phyloP scores from a whole-genome alignment of 805 yeast species.

The Saccharomyces jurei region DNA sequence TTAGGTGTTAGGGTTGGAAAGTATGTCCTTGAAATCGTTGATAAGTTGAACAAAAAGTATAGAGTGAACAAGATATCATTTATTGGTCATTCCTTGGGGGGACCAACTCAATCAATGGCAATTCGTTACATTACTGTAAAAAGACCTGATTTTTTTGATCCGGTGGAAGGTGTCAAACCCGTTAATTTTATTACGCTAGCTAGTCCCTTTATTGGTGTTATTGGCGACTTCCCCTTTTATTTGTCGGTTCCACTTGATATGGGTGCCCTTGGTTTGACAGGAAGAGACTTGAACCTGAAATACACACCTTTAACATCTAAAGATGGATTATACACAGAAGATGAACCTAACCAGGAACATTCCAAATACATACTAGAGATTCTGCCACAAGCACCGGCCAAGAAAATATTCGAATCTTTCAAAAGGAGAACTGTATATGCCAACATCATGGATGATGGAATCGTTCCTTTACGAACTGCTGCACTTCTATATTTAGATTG shows the following conservation, averaged over 20 bases:
- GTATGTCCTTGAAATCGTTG: slow-evolving; percentile 41
- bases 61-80: slow-evolving; percentile 65
- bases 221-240: slow-evolving; percentile 79
- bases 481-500: slow-evolving; percentile 82
- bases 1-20: slow-evolving; percentile 77
- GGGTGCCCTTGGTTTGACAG: slow-evolving; percentile 89
- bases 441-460: slow-evolving; percentile 86
- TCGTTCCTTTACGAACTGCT: slow-evolving; percentile 88
- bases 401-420: slow-evolving; percentile 53
- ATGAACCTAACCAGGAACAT: slow-evolving; percentile 5
- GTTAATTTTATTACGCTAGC: slow-evolving; percentile 77
- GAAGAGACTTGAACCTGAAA: slow-evolving; percentile 76
- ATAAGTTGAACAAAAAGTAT: slow-evolving; percentile 37
- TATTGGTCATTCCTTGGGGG: slow-evolving; percentile 90
- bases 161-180: slow-evolving; percentile 42
- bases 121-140: slow-evolving; percentile 58
- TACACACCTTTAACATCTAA: slow-evolving; percentile 29
- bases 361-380: slow-evolving; percentile 57
- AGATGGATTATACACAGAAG: slow-evolving; percentile 19
- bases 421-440: slow-evolving; percentile 76
- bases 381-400: slow-evolving; percentile 70
- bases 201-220: slow-evolving; percentile 80
- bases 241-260: slow-evolving; percentile 76
- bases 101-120: slow-evolving; percentile 85
- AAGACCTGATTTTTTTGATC: slow-evolving; percentile 61